These are phyloP conservation scores for Gliomastix tumulicola DNA, from an alignment of 2,329 filamentous ascomycete species.

Conservation along the genomic window DNA sequence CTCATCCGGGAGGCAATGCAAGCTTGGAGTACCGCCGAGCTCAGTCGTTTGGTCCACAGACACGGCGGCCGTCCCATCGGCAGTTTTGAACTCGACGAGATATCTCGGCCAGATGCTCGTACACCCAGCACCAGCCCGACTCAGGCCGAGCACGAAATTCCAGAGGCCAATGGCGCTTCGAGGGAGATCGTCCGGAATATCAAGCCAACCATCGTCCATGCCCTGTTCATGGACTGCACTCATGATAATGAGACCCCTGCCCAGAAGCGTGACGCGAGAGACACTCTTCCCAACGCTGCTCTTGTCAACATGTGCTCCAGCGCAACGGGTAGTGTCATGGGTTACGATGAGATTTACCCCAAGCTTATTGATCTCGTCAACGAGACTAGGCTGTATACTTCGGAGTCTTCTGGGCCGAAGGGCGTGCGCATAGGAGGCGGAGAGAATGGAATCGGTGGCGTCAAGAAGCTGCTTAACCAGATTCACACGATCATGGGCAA, in stretches of 20 bases:
- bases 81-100: constrained; percentile 91
- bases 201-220: constrained; percentile 82
- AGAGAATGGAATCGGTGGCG: constrained; percentile 78
- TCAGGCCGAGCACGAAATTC: constrained; percentile 10
- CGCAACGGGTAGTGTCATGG: constrained; percentile 92
- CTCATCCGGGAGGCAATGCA: constrained; percentile 98
- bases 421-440: constrained; percentile 60
- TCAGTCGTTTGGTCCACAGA: constrained; percentile 86
- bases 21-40: constrained; percentile 88
- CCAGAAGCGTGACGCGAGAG: constrained; percentile 88
- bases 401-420: constrained; percentile 57
- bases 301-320: constrained; percentile 94
- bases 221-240: constrained; percentile 98
- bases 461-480: constrained; percentile 90
- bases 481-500: constrained; percentile 95
- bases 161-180: constrained; percentile 21
- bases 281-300: constrained; percentile 90
- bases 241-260: constrained; percentile 97
- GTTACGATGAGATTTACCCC: constrained; percentile 95
- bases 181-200: constrained; percentile 71
- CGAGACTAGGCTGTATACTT: constrained; percentile 78
- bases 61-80: constrained; percentile 93
- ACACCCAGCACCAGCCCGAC: constrained; percentile 21
- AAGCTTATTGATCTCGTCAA: constrained; percentile 87
- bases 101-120: constrained; percentile 52